phyloP scores from a whole-genome alignment of 1,139 yeast genomes.

The Meyerozyma carpophila region DNA sequence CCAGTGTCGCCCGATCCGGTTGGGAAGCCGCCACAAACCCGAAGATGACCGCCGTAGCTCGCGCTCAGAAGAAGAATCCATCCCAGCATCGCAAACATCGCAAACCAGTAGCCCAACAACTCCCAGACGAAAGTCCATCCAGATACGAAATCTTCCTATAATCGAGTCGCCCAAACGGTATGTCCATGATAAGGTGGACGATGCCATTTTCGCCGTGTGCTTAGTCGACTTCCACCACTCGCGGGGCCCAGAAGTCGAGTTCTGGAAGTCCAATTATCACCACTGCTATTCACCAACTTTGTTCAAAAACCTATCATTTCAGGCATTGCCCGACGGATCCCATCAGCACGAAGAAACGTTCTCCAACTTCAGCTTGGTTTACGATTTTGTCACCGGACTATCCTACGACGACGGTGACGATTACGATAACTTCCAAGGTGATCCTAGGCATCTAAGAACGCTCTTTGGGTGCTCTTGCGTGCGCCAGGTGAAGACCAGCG shows the following conservation, averaged over 20 bases:
- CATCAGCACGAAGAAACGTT: slow-evolving; percentile 90
- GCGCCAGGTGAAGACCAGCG: slow-evolving; percentile 67
- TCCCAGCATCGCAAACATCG: slow-evolving; percentile 6
- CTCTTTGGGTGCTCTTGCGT: slow-evolving; percentile 93
- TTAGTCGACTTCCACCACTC: slow-evolving; percentile 92
- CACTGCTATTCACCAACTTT: slow-evolving; percentile 35
- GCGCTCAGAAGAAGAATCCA: slow-evolving; percentile 5
- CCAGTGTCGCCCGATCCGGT: slow-evolving; percentile 29
- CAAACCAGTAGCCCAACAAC: slow-evolving; percentile 4
- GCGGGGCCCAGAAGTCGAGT: slow-evolving; percentile 93
- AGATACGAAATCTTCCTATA: slow-evolving; percentile 35
- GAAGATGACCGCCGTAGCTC: slow-evolving; percentile 2
- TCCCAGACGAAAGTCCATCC: slow-evolving; percentile 18
- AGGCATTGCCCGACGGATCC: slow-evolving; percentile 94
- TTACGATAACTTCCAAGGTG: slow-evolving; percentile 37
- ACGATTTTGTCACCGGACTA: slow-evolving; percentile 50
- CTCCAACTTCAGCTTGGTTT: slow-evolving; percentile 82
- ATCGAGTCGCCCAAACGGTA: slow-evolving; percentile 10
- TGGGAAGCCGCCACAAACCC: slow-evolving; percentile 16
- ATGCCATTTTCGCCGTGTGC: slow-evolving; percentile 73
- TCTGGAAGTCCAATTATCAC: slow-evolving; percentile 71
- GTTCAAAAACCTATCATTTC: slow-evolving; percentile 92
- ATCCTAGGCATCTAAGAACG: slow-evolving; percentile 56
- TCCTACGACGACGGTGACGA: slow-evolving; percentile 40
- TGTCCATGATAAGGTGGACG: slow-evolving; percentile 14